Base-by-base conservation (phyloP, 2,329 filamentous ascomycete genomes). In the Ophiosphaerella herpotricha region DNA sequence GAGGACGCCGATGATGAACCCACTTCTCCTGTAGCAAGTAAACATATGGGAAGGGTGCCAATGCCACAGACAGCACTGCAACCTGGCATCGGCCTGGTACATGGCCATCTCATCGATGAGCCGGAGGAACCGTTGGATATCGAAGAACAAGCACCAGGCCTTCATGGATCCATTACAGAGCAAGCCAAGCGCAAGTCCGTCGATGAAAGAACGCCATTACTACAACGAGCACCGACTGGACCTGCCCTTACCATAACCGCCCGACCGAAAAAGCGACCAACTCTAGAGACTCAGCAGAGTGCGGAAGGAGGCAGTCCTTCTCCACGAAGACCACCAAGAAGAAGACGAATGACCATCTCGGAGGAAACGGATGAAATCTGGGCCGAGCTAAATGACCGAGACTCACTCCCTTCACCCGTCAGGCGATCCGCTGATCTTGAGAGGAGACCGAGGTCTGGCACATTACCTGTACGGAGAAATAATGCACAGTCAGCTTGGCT, bases 81-180 rank as follows among this genome's bases (percentile, higher is more conserved):
- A 1, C 91, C 92, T 1, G 91, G 91, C 5, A 82, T 97, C 50
- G 91, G 90, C 26, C 82, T 95, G 18, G 81, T 95, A 34, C 88
- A 91, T 50, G 85, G 88, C 44, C 84, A 83, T 1, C 78, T 84
- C 41, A 83, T 86, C 31, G 85, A 88, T 38, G 67, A 67, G 32
- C 60, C 60, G 21, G 55, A 61, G 16, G 61, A 58, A 37, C 64
- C 65, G 12, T 39, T 63, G 12, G 64, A 68, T 37, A 57, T 68
- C 5, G 70, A 72, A 32, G 57, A 64, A 24, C 58, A 64, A 39
- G 48, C 54, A 12, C 65, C 67, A 33, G 68, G 66, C n/a, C 38
- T 55, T 9, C 65, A 70, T 38, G 66, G 67, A 14, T 58, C 62
- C 7, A 35, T 54, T 0, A 34, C 43, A 23, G 67, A 70, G 31